phyloP scores from a whole-genome alignment of 805 yeast species.

The Metschnikowia aberdeeniae region DNA sequence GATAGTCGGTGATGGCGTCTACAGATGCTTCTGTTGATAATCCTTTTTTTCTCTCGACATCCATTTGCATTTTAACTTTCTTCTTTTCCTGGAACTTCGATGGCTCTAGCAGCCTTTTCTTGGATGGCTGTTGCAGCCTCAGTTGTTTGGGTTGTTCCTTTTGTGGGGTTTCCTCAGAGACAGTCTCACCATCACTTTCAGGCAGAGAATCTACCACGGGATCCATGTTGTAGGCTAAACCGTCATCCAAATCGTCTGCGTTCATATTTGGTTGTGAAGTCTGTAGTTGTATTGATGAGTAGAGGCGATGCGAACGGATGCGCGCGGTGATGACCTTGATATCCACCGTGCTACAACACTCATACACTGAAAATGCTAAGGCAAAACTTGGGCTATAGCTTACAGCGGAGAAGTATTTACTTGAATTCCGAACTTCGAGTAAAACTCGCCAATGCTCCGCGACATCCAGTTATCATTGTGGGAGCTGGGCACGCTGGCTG shows the following conservation, averaged over 20 bases:
- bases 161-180: not conserved
- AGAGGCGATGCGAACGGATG: constrained; percentile 3
- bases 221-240: constrained; percentile 57
- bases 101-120: constrained; percentile 28
- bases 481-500: constrained; percentile 99
- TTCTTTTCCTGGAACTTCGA: constrained; percentile 57
- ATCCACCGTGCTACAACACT: not conserved
- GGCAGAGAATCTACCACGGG: constrained; percentile 16
- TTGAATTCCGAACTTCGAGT: constrained; percentile 34
- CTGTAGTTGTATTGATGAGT: not conserved
- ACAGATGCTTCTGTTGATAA: constrained; percentile 51
- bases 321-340: constrained; percentile 1
- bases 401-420: constrained; percentile 17
- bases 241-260: constrained; percentile 77
- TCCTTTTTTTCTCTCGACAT: constrained; percentile 50
- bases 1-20: constrained; percentile 60
- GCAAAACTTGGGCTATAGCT: not conserved
- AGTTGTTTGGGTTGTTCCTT: not conserved
- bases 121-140: constrained; percentile 8
- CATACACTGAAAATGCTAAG: not conserved
- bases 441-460: constrained; percentile 25
- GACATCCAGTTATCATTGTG: constrained; percentile 72
- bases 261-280: constrained; percentile 4
- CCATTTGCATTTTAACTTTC: constrained; percentile 62
- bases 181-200: constrained; percentile 13